A percentile compares a stretch with the other conserved stretches of the same genome.
These are phyloP conservation scores for Suillus alpinus DNA, from an alignment of 768 basidiomycete species.

Conservation along the genomic window DNA sequence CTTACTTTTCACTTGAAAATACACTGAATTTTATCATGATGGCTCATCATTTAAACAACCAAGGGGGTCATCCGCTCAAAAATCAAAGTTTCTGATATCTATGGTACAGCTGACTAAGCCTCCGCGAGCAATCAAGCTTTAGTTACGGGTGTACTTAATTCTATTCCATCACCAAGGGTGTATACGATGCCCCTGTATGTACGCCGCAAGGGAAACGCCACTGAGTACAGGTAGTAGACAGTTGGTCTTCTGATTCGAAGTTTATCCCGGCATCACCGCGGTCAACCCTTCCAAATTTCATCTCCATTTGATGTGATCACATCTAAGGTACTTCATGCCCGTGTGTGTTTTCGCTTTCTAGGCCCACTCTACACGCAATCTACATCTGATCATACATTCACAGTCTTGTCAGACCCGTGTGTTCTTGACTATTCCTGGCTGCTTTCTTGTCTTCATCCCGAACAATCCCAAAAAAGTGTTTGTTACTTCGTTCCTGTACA, in stretches of 20 bases:
- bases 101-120: neutral
- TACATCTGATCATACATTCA: neutral
- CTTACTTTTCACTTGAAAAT: neutral
- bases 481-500: neutral
- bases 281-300: neutral
- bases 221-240: too few relatives aligned
- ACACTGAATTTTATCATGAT: too few relatives aligned
- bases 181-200: too few relatives aligned
- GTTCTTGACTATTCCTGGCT: neutral
- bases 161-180: too few relatives aligned
- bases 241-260: neutral
- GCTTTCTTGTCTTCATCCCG: neutral
- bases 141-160: too few relatives aligned
- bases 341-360: neutral
- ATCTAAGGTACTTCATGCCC: neutral
- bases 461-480: neutral
- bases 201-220: too few relatives aligned
- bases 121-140: conserved; percentile 5
- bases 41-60: too few relatives aligned
- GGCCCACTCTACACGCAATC: neutral
- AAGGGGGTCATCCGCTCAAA: neutral
- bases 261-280: neutral
- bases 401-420: neutral
- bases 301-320: neutral
- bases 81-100: conserved; percentile 1